Percentiles rank a stretch among this genome's conserved stretches.
These are phyloP conservation scores for Sugiyamaella lignohabitans DNA, from an alignment of 805 yeast species.

Conservation along the genomic window DNA sequence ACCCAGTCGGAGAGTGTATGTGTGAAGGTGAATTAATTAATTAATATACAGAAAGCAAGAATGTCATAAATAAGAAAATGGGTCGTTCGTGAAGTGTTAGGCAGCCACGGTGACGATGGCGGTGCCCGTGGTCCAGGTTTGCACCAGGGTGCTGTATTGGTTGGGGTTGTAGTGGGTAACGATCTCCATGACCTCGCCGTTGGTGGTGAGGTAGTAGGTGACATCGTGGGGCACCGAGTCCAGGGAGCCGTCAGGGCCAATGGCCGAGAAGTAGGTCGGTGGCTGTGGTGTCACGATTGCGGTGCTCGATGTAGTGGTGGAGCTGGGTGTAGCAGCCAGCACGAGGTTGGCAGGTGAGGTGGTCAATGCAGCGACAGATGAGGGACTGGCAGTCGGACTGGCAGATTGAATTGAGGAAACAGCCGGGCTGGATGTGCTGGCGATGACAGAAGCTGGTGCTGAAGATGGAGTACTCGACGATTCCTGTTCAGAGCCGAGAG, in stretches of 20 bases:
- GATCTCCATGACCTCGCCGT: conserved; percentile 1
- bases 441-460: conserved; percentile 3
- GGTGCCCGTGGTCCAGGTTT: conserved; percentile 2
- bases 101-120: conserved; percentile 3
- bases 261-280: background rate
- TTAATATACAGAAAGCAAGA: no score
- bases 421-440: background rate
- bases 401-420: background rate
- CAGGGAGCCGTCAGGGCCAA: background rate
- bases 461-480: conserved; percentile 2
- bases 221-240: background rate
- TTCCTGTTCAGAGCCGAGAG: conserved; percentile 1
- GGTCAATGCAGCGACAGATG: conserved; percentile 1
- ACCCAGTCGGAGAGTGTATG: no score
- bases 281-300: background rate
- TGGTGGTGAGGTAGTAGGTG: conserved; percentile 1
- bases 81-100: no score
- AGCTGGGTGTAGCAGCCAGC: background rate
- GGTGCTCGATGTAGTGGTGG: background rate
- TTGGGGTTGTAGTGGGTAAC: conserved; percentile 4
- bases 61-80: no score
- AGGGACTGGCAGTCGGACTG: background rate
- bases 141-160: background rate
- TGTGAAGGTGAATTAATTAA: no score
- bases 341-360: background rate